Evolutionary conservation across 306 rosid genomes (phyloP).

Genomic region (Trichosanthes cucumerina): DNA sequence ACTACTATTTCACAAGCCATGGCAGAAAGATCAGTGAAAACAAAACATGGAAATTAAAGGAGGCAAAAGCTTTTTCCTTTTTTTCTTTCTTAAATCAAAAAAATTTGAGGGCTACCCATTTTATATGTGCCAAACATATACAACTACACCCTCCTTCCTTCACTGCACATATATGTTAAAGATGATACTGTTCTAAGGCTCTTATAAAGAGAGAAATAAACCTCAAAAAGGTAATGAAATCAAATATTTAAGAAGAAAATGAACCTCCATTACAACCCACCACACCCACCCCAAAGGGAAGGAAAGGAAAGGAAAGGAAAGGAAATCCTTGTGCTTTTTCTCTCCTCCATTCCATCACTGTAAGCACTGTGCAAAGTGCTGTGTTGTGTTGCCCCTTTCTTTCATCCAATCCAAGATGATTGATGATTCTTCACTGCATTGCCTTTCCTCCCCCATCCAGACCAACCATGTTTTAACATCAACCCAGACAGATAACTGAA

Average conservation of each 20-base stretch:
- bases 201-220: constrained; percentile 17
- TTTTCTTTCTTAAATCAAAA: constrained; percentile 11
- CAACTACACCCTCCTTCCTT: constrained; percentile 31
- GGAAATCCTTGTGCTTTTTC: constrained; percentile 16
- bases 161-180: constrained; percentile 28
- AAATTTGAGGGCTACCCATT: constrained; percentile 19
- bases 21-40: not conserved
- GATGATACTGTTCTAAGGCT: constrained; percentile 32
- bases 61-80: not conserved
- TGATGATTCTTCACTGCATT: not conserved
- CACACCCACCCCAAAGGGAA: constrained; percentile 24
- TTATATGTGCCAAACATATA: constrained; percentile 33
- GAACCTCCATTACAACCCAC: constrained; percentile 29
- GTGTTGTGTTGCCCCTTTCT: not conserved
- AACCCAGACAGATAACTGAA: constrained; percentile 37
- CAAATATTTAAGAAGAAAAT: constrained; percentile 10
- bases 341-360: constrained; percentile 16
- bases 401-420: too few species aligned
- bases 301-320: constrained; percentile 25
- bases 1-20: not conserved
- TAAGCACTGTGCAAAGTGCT: not conserved
- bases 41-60: not conserved
- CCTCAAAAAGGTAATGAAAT: constrained; percentile 10
- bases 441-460: constrained; percentile 25
- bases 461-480: constrained; percentile 44